These are phyloP conservation scores for Hylodesmum podocarpum DNA, from an alignment of 306 rosid species.

Conservation along the genomic window DNA sequence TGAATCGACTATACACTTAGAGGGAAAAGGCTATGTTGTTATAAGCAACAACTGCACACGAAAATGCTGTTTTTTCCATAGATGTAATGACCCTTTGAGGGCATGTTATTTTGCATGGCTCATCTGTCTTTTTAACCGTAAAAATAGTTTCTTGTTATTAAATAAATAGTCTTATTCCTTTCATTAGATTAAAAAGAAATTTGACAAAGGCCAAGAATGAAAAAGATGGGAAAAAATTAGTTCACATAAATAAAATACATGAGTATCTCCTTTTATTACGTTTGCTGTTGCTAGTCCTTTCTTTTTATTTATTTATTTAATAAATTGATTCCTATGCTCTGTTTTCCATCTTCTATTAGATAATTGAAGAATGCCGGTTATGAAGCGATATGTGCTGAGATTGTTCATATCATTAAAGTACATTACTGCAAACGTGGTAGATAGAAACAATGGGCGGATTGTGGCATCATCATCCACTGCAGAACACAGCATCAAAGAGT, in stretches of 20 bases:
- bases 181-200: not conserved
- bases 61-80: not conserved
- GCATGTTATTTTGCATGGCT: not conserved
- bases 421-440: slow-evolving; percentile 85
- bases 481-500: slow-evolving; percentile 72
- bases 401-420: slow-evolving; percentile 85
- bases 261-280: not conserved
- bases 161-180: not conserved
- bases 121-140: slow-evolving; percentile 4
- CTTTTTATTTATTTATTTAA: not conserved
- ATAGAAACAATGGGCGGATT: slow-evolving; percentile 77
- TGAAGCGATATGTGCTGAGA: slow-evolving; percentile 79
- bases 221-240: not conserved
- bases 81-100: not conserved
- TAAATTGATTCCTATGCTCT: slow-evolving; percentile 6
- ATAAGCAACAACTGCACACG: not conserved
- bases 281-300: not conserved
- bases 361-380: slow-evolving; percentile 55
- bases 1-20: not conserved
- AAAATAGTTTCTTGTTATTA: not conserved
- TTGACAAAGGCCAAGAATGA: not conserved
- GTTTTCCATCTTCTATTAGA: slow-evolving; percentile 17
- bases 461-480: slow-evolving; percentile 73
- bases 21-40: not conserved
- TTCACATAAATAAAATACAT: not conserved